Conservation (phyloP, 1,284 basidiomycete genomes). For the Cerioporus squamosus region DNA sequence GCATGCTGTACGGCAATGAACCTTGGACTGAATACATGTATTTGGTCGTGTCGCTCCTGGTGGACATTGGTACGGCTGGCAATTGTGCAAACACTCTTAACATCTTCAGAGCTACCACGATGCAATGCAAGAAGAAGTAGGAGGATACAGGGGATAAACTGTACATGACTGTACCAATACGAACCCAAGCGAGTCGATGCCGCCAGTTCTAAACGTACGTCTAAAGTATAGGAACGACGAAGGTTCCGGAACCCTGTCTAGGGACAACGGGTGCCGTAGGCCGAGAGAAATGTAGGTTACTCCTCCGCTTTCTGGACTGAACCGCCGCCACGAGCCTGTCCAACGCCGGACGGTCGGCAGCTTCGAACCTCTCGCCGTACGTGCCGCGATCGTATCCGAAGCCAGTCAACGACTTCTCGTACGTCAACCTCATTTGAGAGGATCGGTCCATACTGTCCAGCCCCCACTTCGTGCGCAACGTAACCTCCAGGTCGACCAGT, state of each 20-base stretch:
- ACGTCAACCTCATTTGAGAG: constrained; percentile 15
- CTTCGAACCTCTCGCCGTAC: not conserved
- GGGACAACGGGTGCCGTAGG: too few relatives aligned
- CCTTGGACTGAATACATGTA: not conserved
- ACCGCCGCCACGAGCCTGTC: constrained; percentile 2
- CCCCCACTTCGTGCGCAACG: constrained; percentile 20
- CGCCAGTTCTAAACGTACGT: too few relatives aligned
- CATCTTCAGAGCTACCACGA: too few relatives aligned
- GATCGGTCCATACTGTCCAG: constrained; percentile 10
- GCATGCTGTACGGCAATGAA: constrained; percentile 31
- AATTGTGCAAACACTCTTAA: too few relatives aligned
- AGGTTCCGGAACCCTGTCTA: too few relatives aligned
- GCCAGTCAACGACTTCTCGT: constrained; percentile 17
- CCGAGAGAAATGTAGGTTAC: too few relatives aligned
- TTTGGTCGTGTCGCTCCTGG: not conserved
- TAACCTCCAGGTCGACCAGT: constrained; percentile 17
- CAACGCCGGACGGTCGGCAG: constrained; percentile 19
- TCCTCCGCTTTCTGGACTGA: not conserved
- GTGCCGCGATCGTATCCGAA: constrained; percentile 19
- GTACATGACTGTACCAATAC: too few relatives aligned
- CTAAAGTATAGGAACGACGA: too few relatives aligned
- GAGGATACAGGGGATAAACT: too few relatives aligned
- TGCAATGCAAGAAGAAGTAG: too few relatives aligned
- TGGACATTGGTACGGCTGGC: not conserved
- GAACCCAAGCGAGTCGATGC: too few relatives aligned